Percentiles rank a stretch among this genome's conserved stretches.
phyloP scores from a whole-genome alignment of 306 rosid genomes.

The Acacia acuminata region DNA sequence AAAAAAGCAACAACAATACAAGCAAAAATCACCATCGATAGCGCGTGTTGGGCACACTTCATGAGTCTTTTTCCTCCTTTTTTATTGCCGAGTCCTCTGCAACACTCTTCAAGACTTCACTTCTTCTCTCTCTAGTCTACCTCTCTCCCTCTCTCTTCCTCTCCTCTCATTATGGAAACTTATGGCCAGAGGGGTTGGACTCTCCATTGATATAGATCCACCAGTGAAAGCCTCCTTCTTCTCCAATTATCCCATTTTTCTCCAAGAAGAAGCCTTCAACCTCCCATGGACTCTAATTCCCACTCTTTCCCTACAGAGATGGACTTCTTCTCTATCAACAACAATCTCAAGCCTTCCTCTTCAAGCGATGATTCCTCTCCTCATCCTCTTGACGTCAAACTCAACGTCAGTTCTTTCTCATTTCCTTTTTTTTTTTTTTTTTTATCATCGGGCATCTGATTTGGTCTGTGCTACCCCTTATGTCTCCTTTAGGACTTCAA shows the following conservation, averaged over 20 bases:
- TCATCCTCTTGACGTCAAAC: constrained; percentile 40
- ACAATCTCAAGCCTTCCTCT: constrained; percentile 16
- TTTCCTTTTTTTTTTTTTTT: background rate
- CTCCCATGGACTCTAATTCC: constrained; percentile 37
- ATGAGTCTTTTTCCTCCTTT: constrained; percentile 52
- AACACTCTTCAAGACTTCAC: constrained; percentile 48
- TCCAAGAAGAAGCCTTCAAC: constrained; percentile 43
- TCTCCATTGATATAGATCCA: constrained; percentile 90
- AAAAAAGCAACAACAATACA: too few species aligned
- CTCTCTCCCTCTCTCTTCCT: background rate
- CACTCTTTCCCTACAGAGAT: constrained; percentile 56
- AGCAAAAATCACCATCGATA: too few species aligned
- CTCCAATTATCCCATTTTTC: constrained; percentile 51
- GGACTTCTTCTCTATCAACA: constrained; percentile 62
- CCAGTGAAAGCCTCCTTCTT: constrained; percentile 40
- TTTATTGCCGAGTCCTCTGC: constrained; percentile 83
- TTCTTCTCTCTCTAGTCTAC: constrained; percentile 24
- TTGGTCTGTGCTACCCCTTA: too few species aligned
- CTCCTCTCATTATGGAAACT: too few species aligned
- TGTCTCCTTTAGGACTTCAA: too few species aligned
- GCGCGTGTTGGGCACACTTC: too few species aligned
- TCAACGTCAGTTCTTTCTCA: constrained; percentile 51
- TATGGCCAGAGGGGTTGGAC: too few species aligned
- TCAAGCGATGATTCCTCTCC: background rate
- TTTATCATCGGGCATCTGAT: too few species aligned